Base-by-base conservation (phyloP, 371 early-diverging fungal genomes). In the Basidiobolus meristosporus region DNA sequence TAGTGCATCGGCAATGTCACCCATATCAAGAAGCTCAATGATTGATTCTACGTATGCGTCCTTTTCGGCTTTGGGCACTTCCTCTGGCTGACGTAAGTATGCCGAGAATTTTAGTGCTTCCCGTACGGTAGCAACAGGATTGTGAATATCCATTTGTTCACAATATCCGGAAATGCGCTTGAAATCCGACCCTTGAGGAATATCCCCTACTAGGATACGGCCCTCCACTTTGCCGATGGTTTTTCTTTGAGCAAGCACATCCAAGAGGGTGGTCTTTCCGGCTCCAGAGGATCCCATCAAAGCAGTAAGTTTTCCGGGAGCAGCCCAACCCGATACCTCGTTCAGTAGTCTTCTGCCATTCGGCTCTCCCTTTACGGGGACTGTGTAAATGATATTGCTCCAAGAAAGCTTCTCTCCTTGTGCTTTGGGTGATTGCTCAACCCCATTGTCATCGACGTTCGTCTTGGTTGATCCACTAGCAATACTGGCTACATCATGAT, bases 131-230 rank as follows among this genome's bases (percentile, higher is more conserved):
- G 73, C 34, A 73, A 4, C 16, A 11, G 36, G 36, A 36, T 17
- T 68, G 49, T 77, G 83, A 11, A 82, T 67, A 50, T 82, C 84
- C 62, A 77, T 70, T 53, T 86, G 87, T 48, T 86, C 82, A 46
- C 76, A 76, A 49, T 82, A 88, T 12, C 82, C 82, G 7, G 79
- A 77, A 30, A 72, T 63, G 23, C 74, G 67, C 48, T 73, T 67
- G 54, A 78, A 82, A 45, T 72, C 72, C 14, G 44, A 42, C 36
- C 68, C 38, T 37, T 42, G 46, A 51, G 51, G 36, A 38, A 45
- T 38, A 7, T 43, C 40, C 35, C 68, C 65, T 35, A 68, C 63
- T 39, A 53, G 53, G 39, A 76, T 52, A 31, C 64, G 63, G 45
- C 85, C 85, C 0, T 59, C 46, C 1, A 70, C 62, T 12, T 49